These are phyloP conservation scores for Brasenia schreberi DNA, from an alignment of 164 flowering plant species.

Conservation along the genomic window DNA sequence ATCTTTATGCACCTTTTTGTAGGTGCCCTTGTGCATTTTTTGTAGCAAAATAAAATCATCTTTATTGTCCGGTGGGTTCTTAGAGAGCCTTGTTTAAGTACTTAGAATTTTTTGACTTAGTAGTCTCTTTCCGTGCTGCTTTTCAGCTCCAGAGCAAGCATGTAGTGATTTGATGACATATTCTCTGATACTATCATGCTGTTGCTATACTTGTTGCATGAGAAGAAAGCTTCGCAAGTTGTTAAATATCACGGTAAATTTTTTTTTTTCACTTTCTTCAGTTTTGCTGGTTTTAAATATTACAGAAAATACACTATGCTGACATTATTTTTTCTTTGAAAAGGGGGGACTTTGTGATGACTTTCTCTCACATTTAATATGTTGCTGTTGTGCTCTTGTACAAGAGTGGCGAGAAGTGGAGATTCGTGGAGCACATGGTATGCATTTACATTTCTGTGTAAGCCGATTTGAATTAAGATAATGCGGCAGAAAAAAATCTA, in stretches of 20 bases:
- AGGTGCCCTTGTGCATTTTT: no score
- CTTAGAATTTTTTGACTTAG: no score
- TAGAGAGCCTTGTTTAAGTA: no score
- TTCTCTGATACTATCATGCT: conserved; percentile 83
- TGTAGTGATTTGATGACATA: conserved; percentile 96
- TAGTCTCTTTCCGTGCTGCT: no score
- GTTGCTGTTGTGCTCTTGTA: conserved; percentile 96
- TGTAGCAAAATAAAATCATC: no score
- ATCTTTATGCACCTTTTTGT: no score
- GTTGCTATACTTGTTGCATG: conserved; percentile 91
- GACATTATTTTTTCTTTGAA: background rate
- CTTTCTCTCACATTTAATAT: conserved; percentile 87
- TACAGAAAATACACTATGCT: background rate
- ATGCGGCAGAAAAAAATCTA: no score
- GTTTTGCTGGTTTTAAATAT: no score
- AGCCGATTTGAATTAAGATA: no score
- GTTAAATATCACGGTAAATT: conserved; percentile 62
- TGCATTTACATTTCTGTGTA: background rate
- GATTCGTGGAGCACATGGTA: conserved; percentile 75
- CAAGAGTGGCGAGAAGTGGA: conserved; percentile 99
- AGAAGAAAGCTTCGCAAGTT: conserved; percentile 86
- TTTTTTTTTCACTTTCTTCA: no score
- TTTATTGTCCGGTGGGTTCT: no score
- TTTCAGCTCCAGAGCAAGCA: conserved; percentile 77
- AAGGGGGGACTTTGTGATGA: conserved; percentile 93